Evolutionary conservation across 2,329 filamentous ascomycete genomes (phyloP).

Genomic region (Pseudopithomyces maydicus): DNA sequence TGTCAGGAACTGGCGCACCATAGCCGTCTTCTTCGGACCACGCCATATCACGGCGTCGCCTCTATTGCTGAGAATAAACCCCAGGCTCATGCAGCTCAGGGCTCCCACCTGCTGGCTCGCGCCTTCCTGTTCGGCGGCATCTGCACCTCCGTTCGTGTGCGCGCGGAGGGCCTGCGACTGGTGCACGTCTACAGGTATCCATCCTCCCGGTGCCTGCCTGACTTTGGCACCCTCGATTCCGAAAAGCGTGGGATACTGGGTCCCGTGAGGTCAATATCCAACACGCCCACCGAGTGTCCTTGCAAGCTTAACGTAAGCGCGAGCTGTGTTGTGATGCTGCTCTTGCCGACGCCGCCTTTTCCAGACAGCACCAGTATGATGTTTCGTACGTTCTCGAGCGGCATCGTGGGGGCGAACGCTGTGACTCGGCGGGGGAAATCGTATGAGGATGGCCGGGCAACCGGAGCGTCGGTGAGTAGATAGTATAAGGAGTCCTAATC

Average conservation of each 20-base stretch:
- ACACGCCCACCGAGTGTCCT: slow-evolving; percentile 88
- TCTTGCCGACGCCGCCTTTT: slow-evolving; percentile 98
- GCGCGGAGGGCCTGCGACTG: slow-evolving; percentile 49
- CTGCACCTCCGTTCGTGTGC: slow-evolving; percentile 8
- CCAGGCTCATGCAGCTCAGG: slow-evolving; percentile 86
- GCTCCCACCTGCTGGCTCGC: slow-evolving; percentile 57
- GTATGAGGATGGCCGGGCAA: background rate
- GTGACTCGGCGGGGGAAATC: background rate
- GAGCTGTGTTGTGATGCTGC: slow-evolving; percentile 94
- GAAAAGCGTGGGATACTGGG: slow-evolving; percentile 96
- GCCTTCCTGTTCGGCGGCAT: slow-evolving; percentile 6
- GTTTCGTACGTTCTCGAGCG: slow-evolving; percentile 73
- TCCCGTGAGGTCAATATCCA: slow-evolving; percentile 94
- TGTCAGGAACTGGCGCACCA: slow-evolving; percentile 94
- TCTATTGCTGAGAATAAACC: slow-evolving; percentile 81
- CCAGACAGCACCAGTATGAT: slow-evolving; percentile 87
- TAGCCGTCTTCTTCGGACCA: slow-evolving; percentile 97
- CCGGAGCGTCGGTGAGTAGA: background rate
- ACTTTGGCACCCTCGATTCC: slow-evolving; percentile 89
- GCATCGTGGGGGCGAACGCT: slow-evolving; percentile 55
- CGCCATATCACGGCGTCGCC: slow-evolving; percentile 96
- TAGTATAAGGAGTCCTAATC: background rate
- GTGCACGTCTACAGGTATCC: slow-evolving; percentile 88
- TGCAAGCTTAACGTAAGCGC: slow-evolving; percentile 85
- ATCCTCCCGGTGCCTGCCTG: slow-evolving; percentile 86